Evolutionary conservation across 495 filamentous ascomycete genomes (phyloP), one percentile per base, ranked within the genome.

Genomic region (Parathielavia hyrcaniae): DNA sequence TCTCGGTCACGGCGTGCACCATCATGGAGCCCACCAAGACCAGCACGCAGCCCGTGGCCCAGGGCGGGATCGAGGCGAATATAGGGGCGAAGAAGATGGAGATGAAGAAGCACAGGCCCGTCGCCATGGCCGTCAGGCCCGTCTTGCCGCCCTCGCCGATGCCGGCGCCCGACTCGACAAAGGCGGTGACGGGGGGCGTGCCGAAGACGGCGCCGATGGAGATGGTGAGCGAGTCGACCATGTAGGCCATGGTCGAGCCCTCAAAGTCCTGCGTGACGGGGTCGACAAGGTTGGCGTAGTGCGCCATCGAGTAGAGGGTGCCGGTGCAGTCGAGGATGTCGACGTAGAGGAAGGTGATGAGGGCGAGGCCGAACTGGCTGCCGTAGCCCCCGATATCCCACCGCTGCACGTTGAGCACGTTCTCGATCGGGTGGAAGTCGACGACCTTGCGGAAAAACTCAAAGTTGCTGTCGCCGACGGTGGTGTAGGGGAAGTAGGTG

Each of bases 371-470:
- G 65, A 92, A 92, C 66, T 91, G 79, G 0, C 76, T 73, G 5
- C 86, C 85, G 50, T 78, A 70, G 12, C 76, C 75, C 20, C 75
- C 71, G 39, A 92, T 73, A 63, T 84, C 69, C 86, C 86, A 92
- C 22, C 85, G 74, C 65, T 87, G 84, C 1, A 81, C 87, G 13
- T 74, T 76, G 12, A 91, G 75, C 8, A 79, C 82, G 43, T 81
- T 77, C 59, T 77, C 67, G 64, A 92, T 90, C 32, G 81, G 79
- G 66, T 89, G 87, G 75, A 92, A 91, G 26, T 81, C 81, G 32
- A 89, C 88, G 0, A 92, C 86, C 65, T 90, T 77, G 67, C 86
- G 87, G 79, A 92, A 92, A 74, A 90, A 93, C 55, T 91, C 78
- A 71, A 92, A 92, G 50, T 66, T 74, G 67, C 71, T 74, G 54